Evolutionary conservation across 306 rosid genomes (phyloP).

Genomic region (Prinsepia uniflora): DNA sequence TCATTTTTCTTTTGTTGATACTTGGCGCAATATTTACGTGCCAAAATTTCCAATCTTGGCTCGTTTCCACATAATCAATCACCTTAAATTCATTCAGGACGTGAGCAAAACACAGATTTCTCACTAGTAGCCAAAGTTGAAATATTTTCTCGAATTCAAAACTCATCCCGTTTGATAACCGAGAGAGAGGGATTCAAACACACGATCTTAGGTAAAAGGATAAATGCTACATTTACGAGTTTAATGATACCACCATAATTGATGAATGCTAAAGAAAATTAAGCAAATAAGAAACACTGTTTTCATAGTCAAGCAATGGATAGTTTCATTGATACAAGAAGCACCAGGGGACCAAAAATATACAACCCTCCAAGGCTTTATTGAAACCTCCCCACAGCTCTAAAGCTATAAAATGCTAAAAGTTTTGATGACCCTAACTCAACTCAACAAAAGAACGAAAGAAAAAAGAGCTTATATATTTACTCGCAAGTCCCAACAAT

Average conservation of each 20-base stretch:
- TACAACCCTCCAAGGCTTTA: conserved; percentile 27
- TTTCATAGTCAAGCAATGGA: conserved; percentile 9
- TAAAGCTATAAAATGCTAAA: conserved; percentile 13
- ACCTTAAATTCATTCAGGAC: no score
- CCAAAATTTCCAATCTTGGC: no score
- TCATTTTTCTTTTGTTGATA: no score
- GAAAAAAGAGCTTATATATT: neutral
- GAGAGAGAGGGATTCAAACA: no score
- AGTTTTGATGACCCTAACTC: neutral
- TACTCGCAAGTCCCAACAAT: conserved; percentile 2
- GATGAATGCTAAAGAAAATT: neutral
- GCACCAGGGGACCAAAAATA: conserved; percentile 32
- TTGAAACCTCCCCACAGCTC: neutral
- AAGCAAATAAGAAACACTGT: neutral
- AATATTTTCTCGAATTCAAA: no score
- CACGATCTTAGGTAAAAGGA: no score
- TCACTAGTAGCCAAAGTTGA: no score
- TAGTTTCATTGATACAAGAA: conserved; percentile 31
- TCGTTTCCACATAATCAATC: no score
- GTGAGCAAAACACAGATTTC: no score
- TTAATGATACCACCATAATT: neutral
- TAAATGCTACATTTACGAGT: no score
- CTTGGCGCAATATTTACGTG: no score
- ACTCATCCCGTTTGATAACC: no score
- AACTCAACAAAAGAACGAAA: neutral